A percentile compares a stretch with the other conserved stretches of the same genome.
These are phyloP conservation scores for Fraxinus albicans DNA, from an alignment of 305 asterid species.

Conservation along the genomic window DNA sequence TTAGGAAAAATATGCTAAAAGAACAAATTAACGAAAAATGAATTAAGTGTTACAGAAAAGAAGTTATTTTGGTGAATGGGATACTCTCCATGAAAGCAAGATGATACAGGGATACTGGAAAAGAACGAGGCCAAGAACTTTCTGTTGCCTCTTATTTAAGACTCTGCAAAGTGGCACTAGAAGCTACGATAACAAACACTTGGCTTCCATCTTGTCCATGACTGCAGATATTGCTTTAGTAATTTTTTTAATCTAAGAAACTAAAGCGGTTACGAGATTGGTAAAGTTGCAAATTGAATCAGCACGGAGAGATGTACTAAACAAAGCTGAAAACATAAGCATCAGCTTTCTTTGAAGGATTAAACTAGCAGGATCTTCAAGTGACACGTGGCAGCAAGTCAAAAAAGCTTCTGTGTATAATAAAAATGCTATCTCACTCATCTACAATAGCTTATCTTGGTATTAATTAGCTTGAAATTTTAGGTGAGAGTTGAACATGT, in stretches of 20 bases:
- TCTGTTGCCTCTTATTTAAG: background rate
- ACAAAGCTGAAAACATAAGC: background rate
- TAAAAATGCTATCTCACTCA: background rate
- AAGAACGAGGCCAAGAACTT: background rate
- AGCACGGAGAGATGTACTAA: background rate
- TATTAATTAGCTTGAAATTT: background rate
- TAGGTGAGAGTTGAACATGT: background rate
- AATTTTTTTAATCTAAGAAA: background rate
- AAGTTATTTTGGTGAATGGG: background rate
- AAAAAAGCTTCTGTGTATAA: background rate
- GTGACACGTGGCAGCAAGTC: background rate
- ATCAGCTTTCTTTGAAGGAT: background rate
- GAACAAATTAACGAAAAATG: background rate
- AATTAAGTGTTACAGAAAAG: background rate
- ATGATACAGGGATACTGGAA: background rate
- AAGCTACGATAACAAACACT: background rate
- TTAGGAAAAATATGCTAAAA: background rate
- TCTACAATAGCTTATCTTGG: background rate
- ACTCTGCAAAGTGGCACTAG: background rate
- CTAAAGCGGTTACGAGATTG: background rate
- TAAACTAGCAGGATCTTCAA: background rate
- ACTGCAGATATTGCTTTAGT: background rate
- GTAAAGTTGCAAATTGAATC: background rate
- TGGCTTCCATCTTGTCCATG: background rate
- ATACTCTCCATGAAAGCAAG: background rate